Evolutionary conservation across 1,139 yeast species (phyloP).

Genomic region (Taphrina pruni): DNA sequence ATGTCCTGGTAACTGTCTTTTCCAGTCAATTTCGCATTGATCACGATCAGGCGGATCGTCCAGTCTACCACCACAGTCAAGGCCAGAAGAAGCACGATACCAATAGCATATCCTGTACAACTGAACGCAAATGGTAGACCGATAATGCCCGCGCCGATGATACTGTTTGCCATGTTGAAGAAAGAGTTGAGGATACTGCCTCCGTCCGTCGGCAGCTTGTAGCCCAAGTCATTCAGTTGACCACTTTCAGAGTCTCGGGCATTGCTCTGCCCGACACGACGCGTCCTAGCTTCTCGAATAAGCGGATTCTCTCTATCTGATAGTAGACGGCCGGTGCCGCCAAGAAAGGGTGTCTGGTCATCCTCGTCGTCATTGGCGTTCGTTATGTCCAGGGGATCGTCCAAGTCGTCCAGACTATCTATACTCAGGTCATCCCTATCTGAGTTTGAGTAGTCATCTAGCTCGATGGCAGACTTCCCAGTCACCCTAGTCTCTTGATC

Average conservation of each 20-base stretch:
- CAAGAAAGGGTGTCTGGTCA: conserved; percentile 37
- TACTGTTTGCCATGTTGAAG: conserved; percentile 49
- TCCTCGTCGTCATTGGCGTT: conserved; percentile 38
- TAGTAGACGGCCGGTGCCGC: conserved; percentile 33
- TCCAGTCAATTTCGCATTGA: conserved; percentile 78
- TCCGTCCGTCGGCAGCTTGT: conserved; percentile 35
- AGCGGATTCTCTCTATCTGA: conserved; percentile 32
- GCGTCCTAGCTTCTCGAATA: conserved; percentile 30
- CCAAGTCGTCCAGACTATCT: conserved; percentile 25
- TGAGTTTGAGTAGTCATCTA: conserved; percentile 1
- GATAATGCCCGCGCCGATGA: conserved; percentile 76
- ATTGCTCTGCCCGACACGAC: background rate
- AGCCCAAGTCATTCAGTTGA: conserved; percentile 26
- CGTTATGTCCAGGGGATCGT: conserved; percentile 30
- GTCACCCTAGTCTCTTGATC: background rate
- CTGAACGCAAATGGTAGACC: conserved; percentile 90
- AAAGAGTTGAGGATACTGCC: conserved; percentile 41
- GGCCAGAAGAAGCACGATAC: conserved; percentile 64
- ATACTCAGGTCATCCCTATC: background rate
- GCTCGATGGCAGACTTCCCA: background rate
- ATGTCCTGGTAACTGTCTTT: conserved; percentile 85
- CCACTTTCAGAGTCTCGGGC: background rate
- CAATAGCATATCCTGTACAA: conserved; percentile 80
- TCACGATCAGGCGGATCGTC: conserved; percentile 81
- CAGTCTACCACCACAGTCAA: conserved; percentile 81